Evolutionary conservation across 129 eudicot species (phyloP).

Genomic region (Centrapalus pauciflorus): DNA sequence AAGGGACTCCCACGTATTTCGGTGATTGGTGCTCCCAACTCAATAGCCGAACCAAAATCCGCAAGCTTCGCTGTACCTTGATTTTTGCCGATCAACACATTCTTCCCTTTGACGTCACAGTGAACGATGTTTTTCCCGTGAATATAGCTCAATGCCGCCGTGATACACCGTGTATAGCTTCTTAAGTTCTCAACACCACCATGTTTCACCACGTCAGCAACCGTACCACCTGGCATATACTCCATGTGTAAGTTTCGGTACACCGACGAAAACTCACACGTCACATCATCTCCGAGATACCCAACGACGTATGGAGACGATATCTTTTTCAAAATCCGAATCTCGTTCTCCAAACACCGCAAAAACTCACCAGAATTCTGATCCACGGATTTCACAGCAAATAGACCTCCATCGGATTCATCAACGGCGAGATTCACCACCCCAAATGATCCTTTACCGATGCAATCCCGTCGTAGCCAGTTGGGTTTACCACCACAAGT

Average conservation of each 20-base stretch:
- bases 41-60: conserved; percentile 69
- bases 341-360: conserved; percentile 57
- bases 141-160: conserved; percentile 48
- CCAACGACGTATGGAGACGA: conserved; percentile 56
- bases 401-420: conserved; percentile 17
- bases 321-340: conserved; percentile 38
- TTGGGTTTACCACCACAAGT: not conserved
- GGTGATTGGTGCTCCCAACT: not conserved
- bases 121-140: conserved; percentile 57
- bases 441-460: conserved; percentile 69
- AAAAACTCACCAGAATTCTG: not conserved
- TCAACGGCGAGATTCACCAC: conserved; percentile 43
- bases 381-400: conserved; percentile 71
- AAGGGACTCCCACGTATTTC: conserved; percentile 66
- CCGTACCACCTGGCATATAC: conserved; percentile 66
- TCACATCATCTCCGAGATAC: conserved; percentile 54
- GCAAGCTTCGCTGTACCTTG: conserved; percentile 51
- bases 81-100: conserved; percentile 42
- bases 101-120: conserved; percentile 74
- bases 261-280: conserved; percentile 20
- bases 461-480: conserved; percentile 46
- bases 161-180: conserved; percentile 46
- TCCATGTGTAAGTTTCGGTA: conserved; percentile 64
- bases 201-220: conserved; percentile 32
- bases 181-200: not conserved